Evolutionary conservation across 2,329 filamentous ascomycete genomes (phyloP).

Genomic region (Fusarium sulawesiense): DNA sequence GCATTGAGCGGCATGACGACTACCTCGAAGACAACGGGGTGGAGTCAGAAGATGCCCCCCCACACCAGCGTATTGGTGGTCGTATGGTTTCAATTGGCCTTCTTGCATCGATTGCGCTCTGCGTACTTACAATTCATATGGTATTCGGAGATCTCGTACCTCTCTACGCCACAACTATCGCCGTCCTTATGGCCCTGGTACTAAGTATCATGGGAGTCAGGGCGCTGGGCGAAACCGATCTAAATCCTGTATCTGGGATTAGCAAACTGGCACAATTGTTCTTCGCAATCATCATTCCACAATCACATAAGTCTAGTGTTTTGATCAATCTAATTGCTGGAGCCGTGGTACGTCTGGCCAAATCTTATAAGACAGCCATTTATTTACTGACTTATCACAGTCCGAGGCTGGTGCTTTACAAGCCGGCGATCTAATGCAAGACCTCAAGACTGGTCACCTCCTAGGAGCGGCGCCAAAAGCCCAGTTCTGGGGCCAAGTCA

Average conservation of each 20-base stretch:
- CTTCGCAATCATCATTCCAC: slow-evolving; percentile 89
- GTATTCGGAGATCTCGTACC: slow-evolving; percentile 88
- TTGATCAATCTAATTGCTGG: slow-evolving; percentile 95
- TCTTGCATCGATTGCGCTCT: slow-evolving; percentile 79
- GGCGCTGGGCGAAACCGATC: slow-evolving; percentile 82
- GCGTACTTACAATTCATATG: slow-evolving; percentile 82
- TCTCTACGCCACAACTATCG: slow-evolving; percentile 77
- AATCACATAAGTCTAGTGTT: slow-evolving; percentile 84
- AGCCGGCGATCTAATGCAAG: slow-evolving; percentile 96
- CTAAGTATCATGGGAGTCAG: slow-evolving; percentile 80
- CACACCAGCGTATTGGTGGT: slow-evolving; percentile 81
- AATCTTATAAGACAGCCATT: neutral
- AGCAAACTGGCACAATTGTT: slow-evolving; percentile 96
- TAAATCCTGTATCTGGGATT: slow-evolving; percentile 96
- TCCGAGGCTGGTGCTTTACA: slow-evolving; percentile 78
- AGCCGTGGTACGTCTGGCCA: slow-evolving; percentile 68
- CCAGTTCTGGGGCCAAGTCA: slow-evolving; percentile 96
- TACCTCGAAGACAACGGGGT: slow-evolving; percentile 50
- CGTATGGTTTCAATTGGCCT: slow-evolving; percentile 80
- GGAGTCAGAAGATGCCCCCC: slow-evolving; percentile 81
- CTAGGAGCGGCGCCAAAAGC: slow-evolving; percentile 92
- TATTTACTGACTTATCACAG: slow-evolving; percentile 39
- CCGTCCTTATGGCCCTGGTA: slow-evolving; percentile 85
- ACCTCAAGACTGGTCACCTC: slow-evolving; percentile 94
- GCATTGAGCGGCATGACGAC: slow-evolving; percentile 20